Evolutionary conservation across 495 filamentous ascomycete species (phyloP).

Genomic region (Neohortaea acidophila): DNA sequence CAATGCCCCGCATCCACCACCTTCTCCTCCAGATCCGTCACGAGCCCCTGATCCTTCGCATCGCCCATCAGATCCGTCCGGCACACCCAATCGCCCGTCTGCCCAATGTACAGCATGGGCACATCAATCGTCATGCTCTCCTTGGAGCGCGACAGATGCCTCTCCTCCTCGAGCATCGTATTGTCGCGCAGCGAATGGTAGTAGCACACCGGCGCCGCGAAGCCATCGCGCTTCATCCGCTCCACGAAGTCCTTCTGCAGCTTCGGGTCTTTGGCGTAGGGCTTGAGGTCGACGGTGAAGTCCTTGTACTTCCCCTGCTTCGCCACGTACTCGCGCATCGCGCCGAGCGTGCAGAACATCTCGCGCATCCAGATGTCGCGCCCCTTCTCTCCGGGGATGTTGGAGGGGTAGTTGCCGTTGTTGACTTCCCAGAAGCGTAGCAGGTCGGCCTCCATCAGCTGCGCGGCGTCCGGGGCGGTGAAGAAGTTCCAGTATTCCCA

Average conservation of each 20-base stretch:
- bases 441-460: conserved; percentile 4
- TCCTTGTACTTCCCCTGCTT: conserved; percentile 8
- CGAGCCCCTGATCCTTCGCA: conserved; percentile 4
- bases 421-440: conserved; percentile 6
- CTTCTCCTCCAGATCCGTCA: conserved; percentile 7
- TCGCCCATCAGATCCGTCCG: conserved; percentile 5
- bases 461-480: conserved; percentile 1
- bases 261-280: conserved; percentile 10
- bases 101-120: conserved; percentile 14
- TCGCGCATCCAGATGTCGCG: conserved; percentile 9
- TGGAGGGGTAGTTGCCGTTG: conserved; percentile 1
- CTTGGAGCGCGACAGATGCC: not conserved
- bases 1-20: conserved; percentile 14
- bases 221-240: conserved; percentile 9
- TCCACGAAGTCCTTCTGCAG: conserved; percentile 3
- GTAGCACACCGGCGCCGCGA: conserved; percentile 12
- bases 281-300: conserved; percentile 4
- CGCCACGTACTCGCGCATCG: conserved; percentile 7
- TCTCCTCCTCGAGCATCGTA: conserved; percentile 9
- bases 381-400: conserved; percentile 1
- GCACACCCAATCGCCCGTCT: conserved; percentile 12
- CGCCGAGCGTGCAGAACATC: conserved; percentile 6
- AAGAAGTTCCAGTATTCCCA: conserved; percentile 16
- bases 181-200: conserved; percentile 7
- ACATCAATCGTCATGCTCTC: conserved; percentile 5